phyloP scores from a whole-genome alignment of 2,329 filamentous ascomycete species.

The Diaporthe aspalathi region DNA sequence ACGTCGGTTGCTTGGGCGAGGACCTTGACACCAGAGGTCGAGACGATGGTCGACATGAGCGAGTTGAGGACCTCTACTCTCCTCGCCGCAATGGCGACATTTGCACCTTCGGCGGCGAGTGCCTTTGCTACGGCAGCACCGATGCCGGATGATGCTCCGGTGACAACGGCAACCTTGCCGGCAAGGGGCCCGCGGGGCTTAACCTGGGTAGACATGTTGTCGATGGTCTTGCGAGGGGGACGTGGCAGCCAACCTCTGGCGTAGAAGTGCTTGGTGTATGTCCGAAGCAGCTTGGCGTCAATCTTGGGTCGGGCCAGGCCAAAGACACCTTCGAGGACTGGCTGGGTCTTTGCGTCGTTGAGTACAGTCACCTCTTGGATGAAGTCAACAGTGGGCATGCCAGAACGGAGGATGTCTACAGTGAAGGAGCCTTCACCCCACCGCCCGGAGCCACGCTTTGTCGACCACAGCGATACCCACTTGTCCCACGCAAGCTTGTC shows the following conservation, averaged over 20 bases:
- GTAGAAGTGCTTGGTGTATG: conserved; percentile 83
- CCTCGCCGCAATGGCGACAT: conserved; percentile 78
- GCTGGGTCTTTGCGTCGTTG: conserved; percentile 75
- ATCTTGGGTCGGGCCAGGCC: conserved; percentile 74
- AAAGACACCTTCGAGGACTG: conserved; percentile 61
- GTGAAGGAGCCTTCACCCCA: conserved; percentile 80
- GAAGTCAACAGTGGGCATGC: conserved; percentile 82
- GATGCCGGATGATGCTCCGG: conserved; percentile 83
- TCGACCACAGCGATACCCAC: conserved; percentile 79
- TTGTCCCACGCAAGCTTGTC: conserved; percentile 75
- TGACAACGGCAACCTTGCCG: conserved; percentile 80
- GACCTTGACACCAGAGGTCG: conserved; percentile 67
- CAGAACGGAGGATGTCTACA: conserved; percentile 81
- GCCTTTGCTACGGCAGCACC: conserved; percentile 79
- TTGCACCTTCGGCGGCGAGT: conserved; percentile 76
- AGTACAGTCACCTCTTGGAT: conserved; percentile 78
- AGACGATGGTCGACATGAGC: conserved; percentile 62
- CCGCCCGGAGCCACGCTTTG: conserved; percentile 73
- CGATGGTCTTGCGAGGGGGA: conserved; percentile 63
- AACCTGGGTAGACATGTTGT: conserved; percentile 41
- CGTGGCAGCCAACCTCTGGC: conserved; percentile 79
- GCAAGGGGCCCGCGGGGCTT: conserved; percentile 68
- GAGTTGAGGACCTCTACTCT: conserved; percentile 75
- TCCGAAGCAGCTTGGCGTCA: conserved; percentile 77
- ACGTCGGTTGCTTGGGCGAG: conserved; percentile 79